Percentiles rank a stretch among this genome's conserved stretches.
These are phyloP conservation scores for Achaetomium macrosporum DNA, from an alignment of 2,329 filamentous ascomycete genomes.

Conservation along the genomic window DNA sequence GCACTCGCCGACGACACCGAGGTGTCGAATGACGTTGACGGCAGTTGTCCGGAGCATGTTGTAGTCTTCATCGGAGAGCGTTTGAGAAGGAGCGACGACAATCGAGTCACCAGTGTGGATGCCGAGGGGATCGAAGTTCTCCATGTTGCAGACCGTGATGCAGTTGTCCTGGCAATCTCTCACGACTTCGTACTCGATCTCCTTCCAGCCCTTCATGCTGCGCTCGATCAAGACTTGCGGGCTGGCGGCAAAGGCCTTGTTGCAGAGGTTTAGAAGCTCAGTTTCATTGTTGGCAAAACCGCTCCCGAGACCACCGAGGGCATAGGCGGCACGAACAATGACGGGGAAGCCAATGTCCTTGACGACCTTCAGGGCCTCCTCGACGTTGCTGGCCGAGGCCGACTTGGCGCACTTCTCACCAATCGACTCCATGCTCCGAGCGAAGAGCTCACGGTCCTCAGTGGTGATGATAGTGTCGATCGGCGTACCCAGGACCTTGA, in stretches of 20 bases:
- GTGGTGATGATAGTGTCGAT: slow-evolving; percentile 99
- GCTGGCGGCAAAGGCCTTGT: slow-evolving; percentile 90
- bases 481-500: slow-evolving; percentile 90
- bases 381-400: slow-evolving; percentile 79
- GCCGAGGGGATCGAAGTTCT: slow-evolving; percentile 97
- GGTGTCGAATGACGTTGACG: slow-evolving; percentile 92
- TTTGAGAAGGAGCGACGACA: slow-evolving; percentile 95
- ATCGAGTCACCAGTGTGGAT: slow-evolving; percentile 99
- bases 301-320: slow-evolving; percentile 88
- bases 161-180: slow-evolving; percentile 95
- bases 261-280: slow-evolving; percentile 80
- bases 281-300: slow-evolving; percentile 87
- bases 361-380: slow-evolving; percentile 84
- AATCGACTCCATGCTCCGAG: slow-evolving; percentile 96
- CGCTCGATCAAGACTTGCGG: slow-evolving; percentile 95
- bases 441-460: slow-evolving; percentile 95
- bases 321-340: slow-evolving; percentile 94
- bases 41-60: slow-evolving; percentile 98
- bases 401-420: slow-evolving; percentile 98
- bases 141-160: slow-evolving; percentile 99
- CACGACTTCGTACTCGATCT: slow-evolving; percentile 98
- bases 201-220: slow-evolving; percentile 99
- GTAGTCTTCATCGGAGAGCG: slow-evolving; percentile 94
- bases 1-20: slow-evolving; percentile 96
- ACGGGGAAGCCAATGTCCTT: slow-evolving; percentile 93